phyloP scores from a whole-genome alignment of 2,329 filamentous ascomycete species.

The Emergomyces pasteurianus region DNA sequence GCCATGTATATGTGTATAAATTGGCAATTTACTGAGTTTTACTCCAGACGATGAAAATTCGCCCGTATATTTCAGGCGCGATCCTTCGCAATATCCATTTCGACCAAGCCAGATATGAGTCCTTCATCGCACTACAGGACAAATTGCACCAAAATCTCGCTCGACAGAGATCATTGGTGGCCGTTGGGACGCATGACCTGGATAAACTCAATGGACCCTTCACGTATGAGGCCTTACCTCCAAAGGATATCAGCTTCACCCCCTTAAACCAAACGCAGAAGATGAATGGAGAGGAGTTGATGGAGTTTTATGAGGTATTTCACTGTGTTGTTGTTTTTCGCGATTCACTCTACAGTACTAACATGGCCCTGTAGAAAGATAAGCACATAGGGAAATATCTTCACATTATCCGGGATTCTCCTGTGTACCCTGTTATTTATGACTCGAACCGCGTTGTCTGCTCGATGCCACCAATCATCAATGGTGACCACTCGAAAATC shows the following conservation, averaged over 20 bases:
- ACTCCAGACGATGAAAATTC: conserved; percentile 57
- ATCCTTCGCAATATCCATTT: conserved; percentile 87
- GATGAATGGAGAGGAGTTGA: conserved; percentile 79
- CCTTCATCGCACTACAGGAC: conserved; percentile 95
- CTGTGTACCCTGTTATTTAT: conserved; percentile 91
- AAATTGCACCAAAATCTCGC: conserved; percentile 96
- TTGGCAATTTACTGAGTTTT: background rate
- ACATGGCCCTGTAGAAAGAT: conserved; percentile 47
- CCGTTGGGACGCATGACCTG: conserved; percentile 92
- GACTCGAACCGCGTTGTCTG: conserved; percentile 79
- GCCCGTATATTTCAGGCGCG: conserved; percentile 79
- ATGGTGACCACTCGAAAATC: conserved; percentile 94
- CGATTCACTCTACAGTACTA: background rate
- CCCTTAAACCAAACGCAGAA: conserved; percentile 85
- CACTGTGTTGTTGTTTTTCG: background rate
- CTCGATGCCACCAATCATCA: conserved; percentile 95
- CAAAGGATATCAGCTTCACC: conserved; percentile 82
- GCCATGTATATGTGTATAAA: conserved; percentile 2
- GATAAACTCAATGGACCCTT: conserved; percentile 91
- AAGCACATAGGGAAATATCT: conserved; percentile 82
- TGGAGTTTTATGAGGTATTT: conserved; percentile 77
- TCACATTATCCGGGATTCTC: conserved; percentile 86
- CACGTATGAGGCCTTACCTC: conserved; percentile 84
- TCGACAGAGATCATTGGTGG: conserved; percentile 82
- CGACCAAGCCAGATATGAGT: conserved; percentile 81